Conservation (phyloP, 1,139 yeast genomes). For the Blastobotrys ciferrii region DNA sequence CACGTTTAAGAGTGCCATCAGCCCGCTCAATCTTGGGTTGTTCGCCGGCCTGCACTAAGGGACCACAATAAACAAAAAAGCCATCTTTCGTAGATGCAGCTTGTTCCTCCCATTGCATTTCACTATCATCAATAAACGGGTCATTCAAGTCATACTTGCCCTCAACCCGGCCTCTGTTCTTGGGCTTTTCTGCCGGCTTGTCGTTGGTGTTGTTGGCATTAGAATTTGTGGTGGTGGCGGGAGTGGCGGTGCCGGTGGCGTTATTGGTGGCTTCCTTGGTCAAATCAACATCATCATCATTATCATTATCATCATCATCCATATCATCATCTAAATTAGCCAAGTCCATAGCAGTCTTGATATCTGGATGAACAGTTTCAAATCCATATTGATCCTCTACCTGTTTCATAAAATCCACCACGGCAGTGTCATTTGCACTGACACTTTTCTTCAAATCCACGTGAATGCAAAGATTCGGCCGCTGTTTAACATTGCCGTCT, state of each 20-base stretch:
- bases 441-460: constrained; percentile 5
- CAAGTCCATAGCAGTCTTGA: constrained; percentile 51
- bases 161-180: constrained; percentile 34
- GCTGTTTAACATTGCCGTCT: background rate
- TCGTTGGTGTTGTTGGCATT: background rate
- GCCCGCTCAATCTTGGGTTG: constrained; percentile 39
- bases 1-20: constrained; percentile 42
- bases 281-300: constrained; percentile 36
- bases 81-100: constrained; percentile 93
- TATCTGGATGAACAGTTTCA: constrained; percentile 68
- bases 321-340: constrained; percentile 60
- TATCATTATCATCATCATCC: constrained; percentile 57
- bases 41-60: constrained; percentile 69
- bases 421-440: constrained; percentile 42
- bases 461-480: constrained; percentile 7
- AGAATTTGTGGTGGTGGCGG: constrained; percentile 2
- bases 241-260: constrained; percentile 27
- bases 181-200: constrained; percentile 36
- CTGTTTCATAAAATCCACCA: constrained; percentile 71
- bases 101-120: constrained; percentile 88
- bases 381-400: constrained; percentile 89
- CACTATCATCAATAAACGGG: constrained; percentile 96
- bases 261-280: constrained; percentile 22
- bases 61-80: constrained; percentile 94
- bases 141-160: constrained; percentile 92